These are phyloP conservation scores for Cladosporium sp. DNA, from an alignment of 2,329 filamentous ascomycete genomes.

Conservation along the genomic window DNA sequence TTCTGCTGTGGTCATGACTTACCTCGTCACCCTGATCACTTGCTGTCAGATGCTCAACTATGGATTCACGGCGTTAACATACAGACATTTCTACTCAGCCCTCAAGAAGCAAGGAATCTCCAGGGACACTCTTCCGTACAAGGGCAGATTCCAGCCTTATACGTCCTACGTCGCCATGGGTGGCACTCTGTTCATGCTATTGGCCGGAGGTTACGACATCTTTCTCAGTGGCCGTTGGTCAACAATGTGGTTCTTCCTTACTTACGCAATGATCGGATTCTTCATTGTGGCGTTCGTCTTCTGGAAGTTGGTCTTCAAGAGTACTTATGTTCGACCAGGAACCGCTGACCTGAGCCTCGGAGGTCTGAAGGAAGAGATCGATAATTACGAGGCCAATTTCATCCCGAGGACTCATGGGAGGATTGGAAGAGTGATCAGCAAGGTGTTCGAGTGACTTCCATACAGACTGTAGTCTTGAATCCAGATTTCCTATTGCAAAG, in stretches of 20 bases:
- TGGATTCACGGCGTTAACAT: conserved; percentile 37
- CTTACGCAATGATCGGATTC: conserved; percentile 1
- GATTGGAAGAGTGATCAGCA: not conserved
- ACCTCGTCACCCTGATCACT: conserved; percentile 51
- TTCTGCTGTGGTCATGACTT: conserved; percentile 29
- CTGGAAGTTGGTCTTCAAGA: conserved; percentile 6
- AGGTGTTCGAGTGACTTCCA: not conserved
- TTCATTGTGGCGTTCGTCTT: conserved; percentile 1
- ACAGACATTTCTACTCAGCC: conserved; percentile 53
- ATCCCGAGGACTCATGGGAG: not conserved
- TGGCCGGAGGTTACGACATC: conserved; percentile 72
- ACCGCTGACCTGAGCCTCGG: conserved; percentile 3
- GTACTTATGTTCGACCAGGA: not conserved
- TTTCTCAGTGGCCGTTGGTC: conserved; percentile 66
- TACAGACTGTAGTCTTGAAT: too few relatives aligned
- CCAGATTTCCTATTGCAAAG: too few relatives aligned
- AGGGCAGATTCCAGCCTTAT: conserved; percentile 49
- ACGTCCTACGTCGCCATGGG: conserved; percentile 58
- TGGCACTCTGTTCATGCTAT: conserved; percentile 57
- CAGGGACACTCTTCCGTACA: conserved; percentile 39
- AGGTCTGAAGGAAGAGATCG: conserved; percentile 1
- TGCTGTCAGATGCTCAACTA: conserved; percentile 2
- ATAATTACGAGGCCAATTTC: not conserved
- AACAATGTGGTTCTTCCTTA: conserved; percentile 54
- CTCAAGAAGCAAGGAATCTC: conserved; percentile 45